Conservation (phyloP, 2,329 filamentous ascomycete species). For the Calonectria naviculata region DNA sequence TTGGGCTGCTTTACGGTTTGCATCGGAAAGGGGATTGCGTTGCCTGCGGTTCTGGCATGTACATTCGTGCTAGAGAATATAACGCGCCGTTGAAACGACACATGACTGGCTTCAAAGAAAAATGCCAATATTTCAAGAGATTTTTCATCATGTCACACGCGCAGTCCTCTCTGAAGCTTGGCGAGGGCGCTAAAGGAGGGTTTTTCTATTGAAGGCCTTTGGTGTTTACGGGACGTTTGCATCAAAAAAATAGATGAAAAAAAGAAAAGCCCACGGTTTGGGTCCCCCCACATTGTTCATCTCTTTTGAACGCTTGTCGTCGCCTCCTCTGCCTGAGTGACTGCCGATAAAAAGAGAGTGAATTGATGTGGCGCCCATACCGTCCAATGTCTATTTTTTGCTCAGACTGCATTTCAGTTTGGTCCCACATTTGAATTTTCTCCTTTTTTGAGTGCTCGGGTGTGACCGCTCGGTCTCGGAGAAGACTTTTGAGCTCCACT, state of each 20-base stretch:
- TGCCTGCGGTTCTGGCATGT: slow-evolving; percentile 45
- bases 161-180: slow-evolving; percentile 24
- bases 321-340: not conserved
- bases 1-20: slow-evolving; percentile 46
- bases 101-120: slow-evolving; percentile 36
- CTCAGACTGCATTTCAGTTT: not conserved
- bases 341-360: not conserved
- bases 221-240: slow-evolving; percentile 32
- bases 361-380: slow-evolving; percentile 1
- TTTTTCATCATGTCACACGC: slow-evolving; percentile 15
- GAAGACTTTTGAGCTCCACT: not conserved
- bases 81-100: slow-evolving; percentile 46
- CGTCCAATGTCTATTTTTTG: not conserved
- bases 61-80: slow-evolving; percentile 43
- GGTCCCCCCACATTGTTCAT: slow-evolving; percentile 11
- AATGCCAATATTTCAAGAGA: slow-evolving; percentile 16
- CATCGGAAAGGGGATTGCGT: slow-evolving; percentile 46
- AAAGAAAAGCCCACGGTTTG: slow-evolving; percentile 27
- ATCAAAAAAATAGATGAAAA: slow-evolving; percentile 35
- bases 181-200: slow-evolving; percentile 29
- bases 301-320: not conserved
- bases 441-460: not conserved
- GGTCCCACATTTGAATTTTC: not conserved
- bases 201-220: slow-evolving; percentile 15
- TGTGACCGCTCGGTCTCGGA: not conserved